phyloP scores from a whole-genome alignment of 1,139 yeast genomes.

The Eremothecium gossypii region DNA sequence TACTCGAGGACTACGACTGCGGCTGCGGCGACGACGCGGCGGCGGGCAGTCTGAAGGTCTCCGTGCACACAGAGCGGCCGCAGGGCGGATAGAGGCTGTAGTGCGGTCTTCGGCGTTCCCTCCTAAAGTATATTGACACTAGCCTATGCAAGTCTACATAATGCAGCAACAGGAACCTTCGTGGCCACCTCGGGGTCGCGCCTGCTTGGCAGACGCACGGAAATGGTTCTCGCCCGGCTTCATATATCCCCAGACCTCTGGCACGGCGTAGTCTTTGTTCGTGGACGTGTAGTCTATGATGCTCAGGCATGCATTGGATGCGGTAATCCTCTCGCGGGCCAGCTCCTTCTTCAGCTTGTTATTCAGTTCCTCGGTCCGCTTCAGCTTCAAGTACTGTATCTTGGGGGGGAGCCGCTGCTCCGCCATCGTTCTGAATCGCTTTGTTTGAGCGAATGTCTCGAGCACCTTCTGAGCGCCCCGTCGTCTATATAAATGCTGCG shows the following conservation, averaged over 20 bases:
- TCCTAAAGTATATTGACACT: no score
- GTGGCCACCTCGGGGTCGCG: constrained; percentile 1
- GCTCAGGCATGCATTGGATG: constrained; percentile 55
- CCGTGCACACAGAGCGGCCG: constrained; percentile 25
- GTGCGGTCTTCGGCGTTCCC: no score
- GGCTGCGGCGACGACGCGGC: constrained; percentile 78
- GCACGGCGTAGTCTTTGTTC: constrained; percentile 45
- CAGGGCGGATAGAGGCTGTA: constrained; percentile 24
- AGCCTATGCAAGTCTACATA: constrained; percentile 20
- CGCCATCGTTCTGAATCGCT: constrained; percentile 1
- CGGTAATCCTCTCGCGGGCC: constrained; percentile 51
- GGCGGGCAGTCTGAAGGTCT: constrained; percentile 6
- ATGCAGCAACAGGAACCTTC: constrained; percentile 38
- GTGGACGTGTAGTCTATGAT: constrained; percentile 37
- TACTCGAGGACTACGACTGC: constrained; percentile 87
- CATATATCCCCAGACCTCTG: constrained; percentile 43
- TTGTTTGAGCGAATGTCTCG: no score
- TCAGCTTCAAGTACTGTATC: constrained; percentile 42
- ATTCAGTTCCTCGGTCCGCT: constrained; percentile 55
- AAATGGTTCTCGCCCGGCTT: constrained; percentile 42
- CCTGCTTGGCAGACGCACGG: constrained; percentile 12
- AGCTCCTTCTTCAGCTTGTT: constrained; percentile 45
- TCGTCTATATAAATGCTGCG: no score
- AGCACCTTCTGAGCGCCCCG: no score
- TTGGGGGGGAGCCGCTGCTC: constrained; percentile 21